Evolutionary conservation across 352 stramenopile genomes (phyloP).

Genomic region (Globisporangium polare): DNA sequence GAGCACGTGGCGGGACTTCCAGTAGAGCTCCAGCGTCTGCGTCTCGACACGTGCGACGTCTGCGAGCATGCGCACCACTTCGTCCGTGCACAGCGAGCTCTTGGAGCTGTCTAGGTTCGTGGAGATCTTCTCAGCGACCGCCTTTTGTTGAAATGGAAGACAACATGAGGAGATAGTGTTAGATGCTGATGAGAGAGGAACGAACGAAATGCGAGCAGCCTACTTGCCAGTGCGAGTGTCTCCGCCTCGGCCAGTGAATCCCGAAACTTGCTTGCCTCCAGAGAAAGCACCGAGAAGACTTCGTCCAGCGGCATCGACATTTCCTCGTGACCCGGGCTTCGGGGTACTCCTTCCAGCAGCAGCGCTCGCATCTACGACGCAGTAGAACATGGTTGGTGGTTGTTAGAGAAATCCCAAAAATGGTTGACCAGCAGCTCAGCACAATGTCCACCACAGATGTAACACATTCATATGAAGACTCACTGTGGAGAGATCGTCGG

Average conservation of each 20-base stretch:
- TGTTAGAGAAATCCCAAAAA: background rate
- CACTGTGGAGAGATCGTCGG: constrained; percentile 57
- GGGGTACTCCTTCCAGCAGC: constrained; percentile 20
- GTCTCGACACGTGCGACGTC: constrained; percentile 37
- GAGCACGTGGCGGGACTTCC: constrained; percentile 37
- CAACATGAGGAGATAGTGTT: background rate
- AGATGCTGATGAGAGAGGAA: too few relatives aligned
- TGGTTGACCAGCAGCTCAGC: background rate
- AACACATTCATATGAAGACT: constrained; percentile 8
- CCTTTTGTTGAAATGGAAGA: constrained; percentile 15
- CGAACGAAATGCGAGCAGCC: background rate
- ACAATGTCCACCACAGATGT: background rate
- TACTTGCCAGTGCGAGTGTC: constrained; percentile 9
- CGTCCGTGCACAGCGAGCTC: constrained; percentile 34
- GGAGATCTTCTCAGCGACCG: constrained; percentile 29
- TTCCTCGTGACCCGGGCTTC: constrained; percentile 7
- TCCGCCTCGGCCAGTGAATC: constrained; percentile 4
- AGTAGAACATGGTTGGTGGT: background rate
- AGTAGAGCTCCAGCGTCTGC: constrained; percentile 50
- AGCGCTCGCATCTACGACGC: constrained; percentile 49
- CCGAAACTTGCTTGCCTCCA: constrained; percentile 11
- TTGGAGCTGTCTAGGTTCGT: constrained; percentile 26
- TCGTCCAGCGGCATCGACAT: constrained; percentile 20
- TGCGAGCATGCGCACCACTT: constrained; percentile 40
- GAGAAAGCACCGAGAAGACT: constrained; percentile 16